Base-by-base conservation (phyloP, 306 rosid species). In the Mucuna pruriens region DNA sequence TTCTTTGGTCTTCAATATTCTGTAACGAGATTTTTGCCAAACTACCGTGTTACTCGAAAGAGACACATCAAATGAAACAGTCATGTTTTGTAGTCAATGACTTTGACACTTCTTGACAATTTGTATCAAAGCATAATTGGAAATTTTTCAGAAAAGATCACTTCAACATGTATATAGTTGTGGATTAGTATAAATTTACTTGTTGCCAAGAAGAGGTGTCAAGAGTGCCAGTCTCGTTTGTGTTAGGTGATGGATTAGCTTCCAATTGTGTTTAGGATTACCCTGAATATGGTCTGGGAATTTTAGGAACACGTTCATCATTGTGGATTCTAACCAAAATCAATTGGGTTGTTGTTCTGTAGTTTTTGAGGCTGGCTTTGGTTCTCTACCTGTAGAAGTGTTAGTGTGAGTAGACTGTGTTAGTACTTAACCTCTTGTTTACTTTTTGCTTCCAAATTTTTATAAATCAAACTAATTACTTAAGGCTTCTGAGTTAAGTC, bases 1-100 rank as follows among this genome's bases (percentile, higher is more conserved):
- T 95, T 95, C 88, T 91, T 93, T 22, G 97, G 93, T 16, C 83
- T 86, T 76, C 89, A 92, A 20, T 78, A 87, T 84, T 76, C 87
- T 79, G 71, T 88, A 60, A 46, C 90, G 26, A 87, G 96, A 83
- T 73, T 79, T 87, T 78, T 91, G 71, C 92, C 97, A 12, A 87
- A 15, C 82, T 87, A 89, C 10, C 54, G 57, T 82, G 79, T 75
- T 64, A 80, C 83, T 42, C 84, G 31, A 68, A 91, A 91, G 92
- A 90, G 61, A 65, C 98, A 91, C 80, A 54, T 70, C 54, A 87
- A 83, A 74, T 83, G 80, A 87, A 82, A 62, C 65, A 26, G 17
- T 36, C 55, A 45, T 46, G 33, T 22, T 36, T 25, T 83, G 71
- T 74, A 71, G 74, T 77, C 39, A 57, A 38, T 12, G 51, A 12